Evolutionary conservation across 129 eudicot genomes (phyloP).

Genomic region (Apium graveolens): DNA sequence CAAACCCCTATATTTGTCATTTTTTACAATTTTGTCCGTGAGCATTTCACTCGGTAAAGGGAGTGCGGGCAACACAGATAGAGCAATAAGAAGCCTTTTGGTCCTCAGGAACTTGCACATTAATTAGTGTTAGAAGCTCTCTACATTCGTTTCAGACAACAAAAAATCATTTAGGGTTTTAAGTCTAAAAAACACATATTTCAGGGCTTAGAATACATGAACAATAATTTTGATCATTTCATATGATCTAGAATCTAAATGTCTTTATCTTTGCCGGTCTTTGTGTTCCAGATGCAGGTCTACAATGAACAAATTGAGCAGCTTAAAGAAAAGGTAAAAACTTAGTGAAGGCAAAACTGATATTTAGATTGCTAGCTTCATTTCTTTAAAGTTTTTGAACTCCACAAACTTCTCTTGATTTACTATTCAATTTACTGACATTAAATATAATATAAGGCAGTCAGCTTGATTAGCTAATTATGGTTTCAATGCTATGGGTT

Average conservation of each 20-base stretch:
- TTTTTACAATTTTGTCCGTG: background rate
- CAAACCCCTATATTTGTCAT: background rate
- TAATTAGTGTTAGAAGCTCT: no score
- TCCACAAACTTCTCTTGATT: background rate
- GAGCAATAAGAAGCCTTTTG: no score
- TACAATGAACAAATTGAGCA: slow-evolving; percentile 67
- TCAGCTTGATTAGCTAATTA: background rate
- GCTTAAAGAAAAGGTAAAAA: slow-evolving; percentile 57
- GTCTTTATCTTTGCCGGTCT: background rate
- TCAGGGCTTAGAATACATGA: background rate
- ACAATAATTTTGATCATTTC: background rate
- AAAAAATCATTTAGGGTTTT: no score
- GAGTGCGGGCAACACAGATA: background rate
- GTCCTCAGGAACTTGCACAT: no score
- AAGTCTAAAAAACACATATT: no score
- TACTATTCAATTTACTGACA: background rate
- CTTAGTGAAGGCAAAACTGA: background rate
- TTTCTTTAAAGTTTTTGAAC: background rate
- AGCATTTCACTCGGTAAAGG: background rate
- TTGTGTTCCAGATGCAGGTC: slow-evolving; percentile 54
- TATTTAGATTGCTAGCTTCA: background rate
- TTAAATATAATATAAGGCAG: background rate
- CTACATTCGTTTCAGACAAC: no score
- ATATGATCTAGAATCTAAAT: background rate
- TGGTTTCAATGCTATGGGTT: background rate